Base-by-base conservation (phyloP, 169 alveolate species). In the Eimeria tenella region DNA sequence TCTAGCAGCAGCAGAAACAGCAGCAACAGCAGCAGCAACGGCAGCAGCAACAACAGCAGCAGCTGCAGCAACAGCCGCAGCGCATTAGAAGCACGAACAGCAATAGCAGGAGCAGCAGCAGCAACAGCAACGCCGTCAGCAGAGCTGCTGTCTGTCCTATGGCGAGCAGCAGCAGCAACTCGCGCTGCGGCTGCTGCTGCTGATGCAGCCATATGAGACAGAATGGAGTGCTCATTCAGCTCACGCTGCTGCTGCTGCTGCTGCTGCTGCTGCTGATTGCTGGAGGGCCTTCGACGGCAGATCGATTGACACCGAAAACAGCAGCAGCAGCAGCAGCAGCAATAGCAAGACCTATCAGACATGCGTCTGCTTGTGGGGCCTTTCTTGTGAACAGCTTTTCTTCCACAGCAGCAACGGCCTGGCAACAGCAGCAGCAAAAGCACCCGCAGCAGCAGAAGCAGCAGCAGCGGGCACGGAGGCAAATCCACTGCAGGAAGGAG, bases 221-320 rank as follows among this genome's bases (percentile, higher is more conserved):
- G 89, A 21, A 13, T 11, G 89, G n/a, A 21, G n/a, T 23, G 55
- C 50, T 0, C 8, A n/a, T 19, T 15, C 50, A 11, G 9, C 73
- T 56, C 52, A 81, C 74, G 9, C 90, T 19, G 53, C 90, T 19
- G 10, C 75, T 23, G 53, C 90, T 55, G 63, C 77, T 55, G 17
- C 88, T 17, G 50, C 63, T 11, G 3, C 42, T 58, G 5, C 56
- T 19, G 23, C 89, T 19, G 23, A 31, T 5, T 5, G 11, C 56
- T 31, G 52, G 60, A 10, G 21, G 68, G 68, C 42, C 42, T 31
- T 31, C 42, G 42, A 31, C 42, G 2, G 42, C 42, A 2, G 42
- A 31, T 31, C 42, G 42, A 31, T 31, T 58, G 68, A 58, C 68
- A 58, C 68, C 11, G 21, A 17, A 17, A 17, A 11, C 68, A 58